Conservation (phyloP, 1,284 basidiomycete genomes). For the Neolentinus lepideus region DNA sequence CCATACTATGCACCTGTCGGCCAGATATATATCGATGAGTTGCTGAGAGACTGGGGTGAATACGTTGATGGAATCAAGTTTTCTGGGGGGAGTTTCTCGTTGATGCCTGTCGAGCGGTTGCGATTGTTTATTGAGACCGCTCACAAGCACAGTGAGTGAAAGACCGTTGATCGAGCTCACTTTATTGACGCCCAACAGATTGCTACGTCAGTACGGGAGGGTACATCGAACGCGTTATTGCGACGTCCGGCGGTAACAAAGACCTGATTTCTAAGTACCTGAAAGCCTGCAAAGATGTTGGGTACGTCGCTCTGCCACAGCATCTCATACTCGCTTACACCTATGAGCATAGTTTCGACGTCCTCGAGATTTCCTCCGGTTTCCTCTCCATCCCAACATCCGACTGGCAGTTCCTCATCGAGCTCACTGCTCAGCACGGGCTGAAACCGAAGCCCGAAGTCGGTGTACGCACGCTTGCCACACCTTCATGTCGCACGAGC, state of each 20-base stretch:
- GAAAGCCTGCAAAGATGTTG: conserved; percentile 31
- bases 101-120: conserved; percentile 34
- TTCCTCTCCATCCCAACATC: conserved; percentile 39
- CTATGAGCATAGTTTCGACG: conserved; percentile 27
- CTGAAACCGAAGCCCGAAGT: conserved; percentile 39
- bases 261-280: conserved; percentile 31
- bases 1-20: conserved; percentile 33
- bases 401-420: conserved; percentile 35
- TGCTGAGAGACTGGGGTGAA: conserved; percentile 31
- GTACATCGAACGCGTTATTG: conserved; percentile 34
- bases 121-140: conserved; percentile 29
- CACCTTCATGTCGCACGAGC: conserved; percentile 13
- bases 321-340: neutral
- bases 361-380: conserved; percentile 36
- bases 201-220: conserved; percentile 38
- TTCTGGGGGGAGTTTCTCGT: conserved; percentile 36
- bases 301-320: conserved; percentile 15
- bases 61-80: conserved; percentile 42
- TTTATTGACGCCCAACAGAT: too few relatives aligned
- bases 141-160: conserved; percentile 27
- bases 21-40: conserved; percentile 30
- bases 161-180: too few relatives aligned
- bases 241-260: conserved; percentile 27
- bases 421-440: conserved; percentile 31
- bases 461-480: conserved; percentile 26